Evolutionary conservation across 768 basidiomycete species (phyloP).

Genomic region (Boletus reticulatus): DNA sequence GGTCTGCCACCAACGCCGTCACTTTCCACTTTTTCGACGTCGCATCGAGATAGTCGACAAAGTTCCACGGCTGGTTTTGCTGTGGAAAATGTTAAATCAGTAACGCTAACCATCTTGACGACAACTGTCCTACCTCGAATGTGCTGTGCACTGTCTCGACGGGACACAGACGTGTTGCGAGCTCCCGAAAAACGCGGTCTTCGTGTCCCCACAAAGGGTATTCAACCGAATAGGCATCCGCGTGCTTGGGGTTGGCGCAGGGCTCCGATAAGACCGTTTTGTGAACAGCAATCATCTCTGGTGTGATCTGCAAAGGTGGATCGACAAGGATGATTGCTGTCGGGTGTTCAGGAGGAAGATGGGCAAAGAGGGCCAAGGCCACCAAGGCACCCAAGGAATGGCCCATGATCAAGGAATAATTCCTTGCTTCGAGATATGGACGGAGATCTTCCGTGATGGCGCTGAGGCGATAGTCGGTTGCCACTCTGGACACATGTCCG

Average conservation of each 20-base stretch:
- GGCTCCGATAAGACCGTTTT: neutral
- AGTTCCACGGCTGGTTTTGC: conserved; percentile 20
- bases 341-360: conserved; percentile 3
- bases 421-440: conserved; percentile 8
- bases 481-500: conserved; percentile 14
- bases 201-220: neutral
- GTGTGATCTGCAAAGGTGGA: conserved; percentile 7
- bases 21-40: conserved; percentile 11
- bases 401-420: conserved; percentile 18
- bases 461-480: conserved; percentile 6
- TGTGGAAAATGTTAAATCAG: neutral
- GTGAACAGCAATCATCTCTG: neutral
- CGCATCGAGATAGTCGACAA: conserved; percentile 2
- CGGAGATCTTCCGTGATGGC: conserved; percentile 16
- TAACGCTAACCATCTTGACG: neutral
- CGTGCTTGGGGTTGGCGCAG: neutral
- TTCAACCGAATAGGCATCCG: conserved; percentile 1
- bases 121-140: neutral
- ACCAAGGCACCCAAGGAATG: conserved; percentile 19
- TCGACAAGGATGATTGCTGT: conserved; percentile 22
- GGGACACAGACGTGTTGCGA: too few relatives aligned
- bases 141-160: neutral
- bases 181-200: too few relatives aligned
- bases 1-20: conserved; percentile 20
- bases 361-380: neutral